These are phyloP conservation scores for Magnusiomyces tetraspermus DNA, from an alignment of 1,139 yeast genomes.

Conservation along the genomic window DNA sequence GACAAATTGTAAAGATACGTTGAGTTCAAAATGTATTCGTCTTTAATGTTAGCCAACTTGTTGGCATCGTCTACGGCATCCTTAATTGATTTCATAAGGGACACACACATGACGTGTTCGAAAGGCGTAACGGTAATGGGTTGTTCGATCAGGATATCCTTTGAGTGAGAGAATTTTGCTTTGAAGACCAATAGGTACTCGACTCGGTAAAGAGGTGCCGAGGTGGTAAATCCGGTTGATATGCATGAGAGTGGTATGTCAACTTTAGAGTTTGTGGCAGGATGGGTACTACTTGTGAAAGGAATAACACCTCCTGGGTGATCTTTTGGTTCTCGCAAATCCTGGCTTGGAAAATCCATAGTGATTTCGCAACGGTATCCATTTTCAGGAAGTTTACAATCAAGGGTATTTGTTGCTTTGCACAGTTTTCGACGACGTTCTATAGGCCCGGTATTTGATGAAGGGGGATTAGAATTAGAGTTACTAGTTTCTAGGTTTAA, in stretches of 20 bases:
- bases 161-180: constrained; percentile 33
- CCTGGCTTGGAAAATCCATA: constrained; percentile 28
- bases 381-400: constrained; percentile 24
- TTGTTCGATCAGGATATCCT: constrained; percentile 33
- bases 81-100: constrained; percentile 30
- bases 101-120: constrained; percentile 32
- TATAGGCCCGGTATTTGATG: constrained; percentile 14
- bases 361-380: constrained; percentile 28
- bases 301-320: constrained; percentile 18
- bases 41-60: constrained; percentile 34
- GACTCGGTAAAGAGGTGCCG: constrained; percentile 31
- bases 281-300: constrained; percentile 11
- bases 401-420: constrained; percentile 27
- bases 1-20: not conserved
- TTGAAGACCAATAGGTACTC: constrained; percentile 30
- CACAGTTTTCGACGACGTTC: constrained; percentile 28
- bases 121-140: constrained; percentile 34
- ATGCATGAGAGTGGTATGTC: constrained; percentile 31
- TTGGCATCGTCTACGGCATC: constrained; percentile 30
- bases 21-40: constrained; percentile 1
- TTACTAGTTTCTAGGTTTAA: not conserved
- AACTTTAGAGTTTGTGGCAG: constrained; percentile 22
- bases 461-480: not conserved
- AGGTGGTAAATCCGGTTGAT: constrained; percentile 31
- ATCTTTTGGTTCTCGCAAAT: constrained; percentile 25